These are phyloP conservation scores for Polymyxa betae DNA, from an alignment of 208 protist genomes.

Conservation along the genomic window DNA sequence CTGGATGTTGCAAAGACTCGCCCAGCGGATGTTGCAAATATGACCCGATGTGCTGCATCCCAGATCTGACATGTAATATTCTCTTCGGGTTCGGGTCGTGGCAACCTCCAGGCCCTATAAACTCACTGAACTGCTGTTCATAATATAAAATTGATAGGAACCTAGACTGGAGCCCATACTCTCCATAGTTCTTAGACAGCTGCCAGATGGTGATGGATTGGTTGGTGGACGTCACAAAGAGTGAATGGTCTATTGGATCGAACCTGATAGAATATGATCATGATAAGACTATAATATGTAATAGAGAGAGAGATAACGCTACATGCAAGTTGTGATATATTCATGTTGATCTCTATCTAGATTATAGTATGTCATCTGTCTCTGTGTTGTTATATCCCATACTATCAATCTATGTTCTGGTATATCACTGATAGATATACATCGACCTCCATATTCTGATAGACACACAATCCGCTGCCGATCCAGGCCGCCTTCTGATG, in stretches of 20 bases:
- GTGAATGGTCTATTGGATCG: constrained; percentile 24
- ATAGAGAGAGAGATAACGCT: background rate
- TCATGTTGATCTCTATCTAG: background rate
- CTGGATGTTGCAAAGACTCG: background rate
- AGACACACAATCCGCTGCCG: background rate
- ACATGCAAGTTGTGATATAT: background rate
- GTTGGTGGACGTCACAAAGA: background rate
- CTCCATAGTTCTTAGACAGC: background rate
- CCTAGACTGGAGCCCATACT: background rate
- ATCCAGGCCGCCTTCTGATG: background rate
- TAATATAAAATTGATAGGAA: too few relatives aligned
- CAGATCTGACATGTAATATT: background rate
- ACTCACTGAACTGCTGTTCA: too few relatives aligned
- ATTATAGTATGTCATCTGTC: background rate
- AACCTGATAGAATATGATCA: constrained; percentile 19
- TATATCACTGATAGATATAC: constrained; percentile 1
- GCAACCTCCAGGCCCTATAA: background rate
- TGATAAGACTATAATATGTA: background rate
- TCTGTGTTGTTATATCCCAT: background rate
- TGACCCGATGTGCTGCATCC: constrained; percentile 23
- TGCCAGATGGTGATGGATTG: background rate
- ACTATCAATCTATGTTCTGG: background rate
- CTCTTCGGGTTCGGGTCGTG: background rate
- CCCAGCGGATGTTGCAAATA: background rate
- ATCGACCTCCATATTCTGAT: background rate